These are phyloP conservation scores for Globisporangium radiosum DNA, from an alignment of 352 stramenopile species.

Conservation along the genomic window DNA sequence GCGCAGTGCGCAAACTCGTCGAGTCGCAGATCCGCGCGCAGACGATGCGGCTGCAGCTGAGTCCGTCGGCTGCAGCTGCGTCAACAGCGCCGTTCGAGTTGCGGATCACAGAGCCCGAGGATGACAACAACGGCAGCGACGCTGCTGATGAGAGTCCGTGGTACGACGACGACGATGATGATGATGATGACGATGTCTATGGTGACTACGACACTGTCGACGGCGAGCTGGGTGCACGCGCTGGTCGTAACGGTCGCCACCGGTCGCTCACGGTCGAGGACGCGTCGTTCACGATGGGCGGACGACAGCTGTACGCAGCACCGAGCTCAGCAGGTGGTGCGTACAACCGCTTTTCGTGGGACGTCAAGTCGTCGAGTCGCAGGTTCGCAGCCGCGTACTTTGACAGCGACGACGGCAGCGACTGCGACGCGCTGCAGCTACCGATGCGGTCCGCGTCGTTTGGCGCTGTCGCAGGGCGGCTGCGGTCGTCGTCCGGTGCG, in stretches of 20 bases:
- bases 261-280: conserved; percentile 17
- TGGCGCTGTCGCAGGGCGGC: conserved; percentile 5
- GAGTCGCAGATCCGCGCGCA: conserved; percentile 55
- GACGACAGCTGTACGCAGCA: conserved; percentile 12
- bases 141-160: conserved; percentile 11
- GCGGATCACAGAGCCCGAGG: background rate
- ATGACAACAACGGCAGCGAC: conserved; percentile 21
- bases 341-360: conserved; percentile 10
- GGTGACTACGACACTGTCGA: conserved; percentile 4
- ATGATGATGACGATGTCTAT: conserved; percentile 2
- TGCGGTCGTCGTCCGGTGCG: conserved; percentile 23
- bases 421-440: conserved; percentile 4
- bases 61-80: conserved; percentile 6
- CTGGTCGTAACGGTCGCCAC: conserved; percentile 10
- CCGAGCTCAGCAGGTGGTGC: conserved; percentile 6
- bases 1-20: conserved; percentile 63
- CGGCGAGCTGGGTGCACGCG: background rate
- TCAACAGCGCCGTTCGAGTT: conserved; percentile 8
- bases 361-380: conserved; percentile 6
- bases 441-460: conserved; percentile 12
- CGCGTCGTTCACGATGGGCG: conserved; percentile 14
- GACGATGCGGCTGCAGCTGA: conserved; percentile 45
- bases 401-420: conserved; percentile 8
- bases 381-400: conserved; percentile 7
- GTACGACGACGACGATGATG: conserved; percentile 22